Conservation (phyloP, 305 asterid genomes). For the Fraxinus paxiana region DNA sequence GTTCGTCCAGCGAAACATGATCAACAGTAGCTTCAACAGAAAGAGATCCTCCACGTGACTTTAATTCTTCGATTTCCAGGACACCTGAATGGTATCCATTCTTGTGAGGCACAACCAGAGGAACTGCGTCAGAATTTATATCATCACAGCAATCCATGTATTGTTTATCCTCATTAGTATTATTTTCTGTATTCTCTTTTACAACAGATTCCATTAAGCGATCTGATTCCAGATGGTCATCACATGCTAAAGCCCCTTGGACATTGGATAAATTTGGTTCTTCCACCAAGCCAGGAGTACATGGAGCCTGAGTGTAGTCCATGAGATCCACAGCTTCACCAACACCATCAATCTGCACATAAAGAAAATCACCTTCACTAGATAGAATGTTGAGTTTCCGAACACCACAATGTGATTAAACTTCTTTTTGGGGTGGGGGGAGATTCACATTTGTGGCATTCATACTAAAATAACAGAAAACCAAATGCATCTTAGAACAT, state of each 20-base stretch:
- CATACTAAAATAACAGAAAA: constrained; percentile 8
- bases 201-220: constrained; percentile 40
- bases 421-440: neutral
- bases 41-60: constrained; percentile 35
- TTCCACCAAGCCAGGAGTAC: constrained; percentile 85
- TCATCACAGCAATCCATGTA: constrained; percentile 36
- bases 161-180: constrained; percentile 34
- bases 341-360: constrained; percentile 47
- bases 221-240: constrained; percentile 72
- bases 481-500: neutral
- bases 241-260: constrained; percentile 79
- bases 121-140: constrained; percentile 34
- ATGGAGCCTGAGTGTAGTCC: constrained; percentile 90
- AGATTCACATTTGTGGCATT: neutral
- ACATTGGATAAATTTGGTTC: constrained; percentile 71
- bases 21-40: constrained; percentile 27
- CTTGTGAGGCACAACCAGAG: constrained; percentile 36
- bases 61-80: constrained; percentile 33
- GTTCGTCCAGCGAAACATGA: constrained; percentile 25
- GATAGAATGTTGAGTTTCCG: neutral
- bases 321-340: constrained; percentile 46
- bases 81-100: constrained; percentile 41
- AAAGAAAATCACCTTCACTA: constrained; percentile 19
- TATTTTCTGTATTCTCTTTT: constrained; percentile 38
- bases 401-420: neutral